A percentile compares a stretch with the other conserved stretches of the same genome.
These are phyloP conservation scores for Coniochaeta sp. DNA, from an alignment of 2,329 filamentous ascomycete species.

Conservation along the genomic window DNA sequence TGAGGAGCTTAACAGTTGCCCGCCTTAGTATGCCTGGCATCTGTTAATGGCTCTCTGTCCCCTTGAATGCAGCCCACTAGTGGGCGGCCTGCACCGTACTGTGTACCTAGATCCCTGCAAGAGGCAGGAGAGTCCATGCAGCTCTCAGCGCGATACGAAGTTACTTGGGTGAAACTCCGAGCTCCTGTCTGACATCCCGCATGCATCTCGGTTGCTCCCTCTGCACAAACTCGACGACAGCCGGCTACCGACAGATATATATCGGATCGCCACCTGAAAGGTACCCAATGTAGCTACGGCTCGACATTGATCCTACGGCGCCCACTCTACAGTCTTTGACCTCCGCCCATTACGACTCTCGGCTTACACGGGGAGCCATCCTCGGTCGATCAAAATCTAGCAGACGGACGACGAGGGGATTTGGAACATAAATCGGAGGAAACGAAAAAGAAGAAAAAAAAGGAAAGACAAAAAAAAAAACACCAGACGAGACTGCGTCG, in stretches of 20 bases:
- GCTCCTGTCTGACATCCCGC: not conserved
- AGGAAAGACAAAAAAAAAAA: not conserved
- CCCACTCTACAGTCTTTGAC: not conserved
- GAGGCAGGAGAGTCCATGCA: not conserved
- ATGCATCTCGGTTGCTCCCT: not conserved
- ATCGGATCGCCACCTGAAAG: not conserved
- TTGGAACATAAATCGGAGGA: not conserved
- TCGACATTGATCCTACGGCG: not conserved
- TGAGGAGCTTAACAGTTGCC: not conserved
- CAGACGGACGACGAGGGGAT: not conserved
- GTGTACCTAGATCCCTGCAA: not conserved
- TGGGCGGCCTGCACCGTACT: not conserved
- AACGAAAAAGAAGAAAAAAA: not conserved
- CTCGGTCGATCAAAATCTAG: not conserved
- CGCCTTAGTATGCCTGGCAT: not conserved
- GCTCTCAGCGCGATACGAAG: not conserved
- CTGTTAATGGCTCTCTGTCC: not conserved
- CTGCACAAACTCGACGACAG: not conserved
- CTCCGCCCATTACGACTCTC: not conserved
- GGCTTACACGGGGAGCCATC: not conserved
- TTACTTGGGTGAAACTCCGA: not conserved
- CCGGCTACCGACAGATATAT: not conserved
- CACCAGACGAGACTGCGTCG: not conserved
- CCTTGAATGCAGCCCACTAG: not conserved
- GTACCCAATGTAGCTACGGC: not conserved